Evolutionary conservation across 805 yeast genomes (phyloP), one percentile per base, ranked within the genome.

Genomic region (Candida golubevii): DNA sequence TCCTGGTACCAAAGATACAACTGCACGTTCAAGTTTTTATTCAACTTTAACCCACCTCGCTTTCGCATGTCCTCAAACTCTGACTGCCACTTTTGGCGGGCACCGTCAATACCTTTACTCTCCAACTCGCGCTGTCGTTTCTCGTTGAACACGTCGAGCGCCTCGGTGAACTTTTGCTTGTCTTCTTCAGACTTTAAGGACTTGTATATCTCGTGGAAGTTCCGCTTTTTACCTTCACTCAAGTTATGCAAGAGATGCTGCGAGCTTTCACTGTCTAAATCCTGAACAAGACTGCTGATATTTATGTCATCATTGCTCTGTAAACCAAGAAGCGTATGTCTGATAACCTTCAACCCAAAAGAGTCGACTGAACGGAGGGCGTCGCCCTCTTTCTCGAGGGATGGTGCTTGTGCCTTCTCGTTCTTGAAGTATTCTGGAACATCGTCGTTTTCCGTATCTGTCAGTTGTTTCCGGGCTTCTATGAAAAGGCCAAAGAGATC

Each of bases 21-120:
- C 52, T 82, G 81, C 1, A 81, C 82, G 46, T 88, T 89, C 33
- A 90, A 67, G 10, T 79, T 75, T 46, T 79, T 77, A 37, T 79
- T 77, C 33, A 80, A 62, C 4, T 79, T 61, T 42, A 77, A 58
- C 10, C 74, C 79, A 18, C 88, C 88, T 51, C 83, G 73, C 38
- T 74, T 71, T 46, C 72, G 71, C 57, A 80, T 73, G 42, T 78
- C 80, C 55, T 88, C 95, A 54, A 78, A 84, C 50, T 83, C 90
- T 53, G 82, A 83, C 60, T 80, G 83, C 99, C 99, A 91, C 61
- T 86, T 84, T 56, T 83, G 88, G 50, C 78, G 80, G 0, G 98
- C 95, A 1, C 91, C 90, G 50, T 85, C 90, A 1, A 86, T 71
- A 3, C 96, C 91, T 46, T 85, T 76, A 14, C 79, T 69, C 63